Percentiles rank a stretch among this genome's conserved stretches.
phyloP scores from a whole-genome alignment of 768 basidiomycete genomes.

The Panaeolus cyanescens region DNA sequence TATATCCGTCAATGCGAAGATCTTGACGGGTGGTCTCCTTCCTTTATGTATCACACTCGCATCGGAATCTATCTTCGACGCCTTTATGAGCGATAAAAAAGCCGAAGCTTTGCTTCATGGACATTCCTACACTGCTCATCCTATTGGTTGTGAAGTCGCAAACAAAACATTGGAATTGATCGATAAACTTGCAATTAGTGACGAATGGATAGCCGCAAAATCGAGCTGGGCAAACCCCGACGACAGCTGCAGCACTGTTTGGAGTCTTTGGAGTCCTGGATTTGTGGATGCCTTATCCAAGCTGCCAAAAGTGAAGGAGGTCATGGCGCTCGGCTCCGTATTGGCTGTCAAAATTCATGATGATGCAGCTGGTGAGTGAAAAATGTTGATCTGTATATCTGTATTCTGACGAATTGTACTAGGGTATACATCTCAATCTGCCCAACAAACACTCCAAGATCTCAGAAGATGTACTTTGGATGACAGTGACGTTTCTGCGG shows the following conservation, averaged over 20 bases:
- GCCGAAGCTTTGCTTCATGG: slow-evolving; percentile 90
- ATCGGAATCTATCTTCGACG: slow-evolving; percentile 73
- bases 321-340: slow-evolving; percentile 88
- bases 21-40: slow-evolving; percentile 89
- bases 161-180: slow-evolving; percentile 74
- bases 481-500: slow-evolving; percentile 32
- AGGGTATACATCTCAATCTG: slow-evolving; percentile 67
- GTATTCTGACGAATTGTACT: background rate
- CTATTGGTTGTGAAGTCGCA: slow-evolving; percentile 91
- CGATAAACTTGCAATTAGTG: slow-evolving; percentile 48
- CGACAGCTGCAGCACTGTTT: slow-evolving; percentile 39
- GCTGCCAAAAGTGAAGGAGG: slow-evolving; percentile 59
- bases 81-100: slow-evolving; percentile 77
- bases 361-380: slow-evolving; percentile 48
- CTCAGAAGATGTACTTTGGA: slow-evolving; percentile 38
- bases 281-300: slow-evolving; percentile 70
- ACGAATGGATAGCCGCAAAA: slow-evolving; percentile 62
- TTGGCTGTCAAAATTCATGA: slow-evolving; percentile 76
- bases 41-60: slow-evolving; percentile 88
- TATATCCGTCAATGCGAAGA: slow-evolving; percentile 90
- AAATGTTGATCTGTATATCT: background rate
- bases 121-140: slow-evolving; percentile 94
- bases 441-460: slow-evolving; percentile 57
- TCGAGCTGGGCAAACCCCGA: slow-evolving; percentile 51
- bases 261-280: slow-evolving; percentile 87